Evolutionary conservation across 129 eudicot species (phyloP).

Genomic region (Flaveria trinervia): DNA sequence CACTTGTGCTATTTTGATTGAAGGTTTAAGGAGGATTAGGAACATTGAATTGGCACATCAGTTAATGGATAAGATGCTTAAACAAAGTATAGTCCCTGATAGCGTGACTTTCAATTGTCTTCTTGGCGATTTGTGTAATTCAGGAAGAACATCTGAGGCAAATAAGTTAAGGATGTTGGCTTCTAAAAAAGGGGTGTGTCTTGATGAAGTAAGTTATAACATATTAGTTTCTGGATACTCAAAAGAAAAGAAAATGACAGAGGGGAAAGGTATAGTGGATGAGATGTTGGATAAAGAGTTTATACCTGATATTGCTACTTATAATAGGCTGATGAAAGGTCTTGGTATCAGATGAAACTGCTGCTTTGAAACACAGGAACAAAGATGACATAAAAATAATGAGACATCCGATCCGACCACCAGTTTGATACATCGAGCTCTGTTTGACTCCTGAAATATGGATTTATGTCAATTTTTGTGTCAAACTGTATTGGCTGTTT

Average conservation of each 20-base stretch:
- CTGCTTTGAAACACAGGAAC: not conserved
- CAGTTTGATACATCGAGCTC: too few relatives aligned
- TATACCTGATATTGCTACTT: slow-evolving; percentile 69
- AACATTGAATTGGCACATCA: slow-evolving; percentile 40
- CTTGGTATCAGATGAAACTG: slow-evolving; percentile 44
- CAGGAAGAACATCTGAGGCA: slow-evolving; percentile 56
- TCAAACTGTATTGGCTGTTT: too few relatives aligned
- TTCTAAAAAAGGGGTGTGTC: slow-evolving; percentile 57
- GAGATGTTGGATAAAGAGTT: slow-evolving; percentile 88
- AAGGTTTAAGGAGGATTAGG: slow-evolving; percentile 51
- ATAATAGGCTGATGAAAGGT: slow-evolving; percentile 61
- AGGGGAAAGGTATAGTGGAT: slow-evolving; percentile 66
- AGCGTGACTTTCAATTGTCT: slow-evolving; percentile 79
- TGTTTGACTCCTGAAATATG: too few relatives aligned
- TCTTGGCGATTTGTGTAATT: slow-evolving; percentile 60
- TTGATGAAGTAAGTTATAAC: slow-evolving; percentile 70
- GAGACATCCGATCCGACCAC: too few relatives aligned
- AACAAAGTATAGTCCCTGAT: slow-evolving; percentile 64
- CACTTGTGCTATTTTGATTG: slow-evolving; percentile 72
- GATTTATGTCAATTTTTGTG: too few relatives aligned
- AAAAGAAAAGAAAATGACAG: slow-evolving; percentile 66
- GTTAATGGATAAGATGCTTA: slow-evolving; percentile 65
- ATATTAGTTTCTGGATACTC: slow-evolving; percentile 67
- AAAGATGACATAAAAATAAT: too few relatives aligned
- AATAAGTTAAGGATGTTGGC: slow-evolving; percentile 68